A percentile compares a stretch with the other conserved stretches of the same genome.
phyloP scores from a whole-genome alignment of 805 yeast genomes.

The Wickerhamia fluorescens region DNA sequence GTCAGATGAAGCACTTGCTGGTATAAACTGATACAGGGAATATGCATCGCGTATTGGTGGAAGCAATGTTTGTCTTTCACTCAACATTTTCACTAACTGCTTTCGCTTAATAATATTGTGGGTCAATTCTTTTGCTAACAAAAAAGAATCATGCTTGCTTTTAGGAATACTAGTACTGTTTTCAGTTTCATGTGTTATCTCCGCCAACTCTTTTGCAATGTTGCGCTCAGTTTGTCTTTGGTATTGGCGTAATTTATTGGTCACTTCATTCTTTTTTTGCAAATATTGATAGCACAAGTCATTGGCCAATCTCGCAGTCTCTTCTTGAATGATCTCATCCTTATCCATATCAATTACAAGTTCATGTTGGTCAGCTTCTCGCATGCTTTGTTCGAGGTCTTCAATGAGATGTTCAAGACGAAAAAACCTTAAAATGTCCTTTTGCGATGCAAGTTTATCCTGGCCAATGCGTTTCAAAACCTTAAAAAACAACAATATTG shows the following conservation, averaged over 20 bases:
- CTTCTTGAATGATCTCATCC: conserved; percentile 34
- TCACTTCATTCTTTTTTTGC: conserved; percentile 24
- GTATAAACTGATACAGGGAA: too few relatives aligned
- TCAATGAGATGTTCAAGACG: conserved; percentile 26
- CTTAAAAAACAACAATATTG: conserved; percentile 20
- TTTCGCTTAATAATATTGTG: conserved; percentile 17
- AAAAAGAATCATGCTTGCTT: too few relatives aligned
- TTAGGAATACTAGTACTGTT: too few relatives aligned
- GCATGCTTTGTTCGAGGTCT: conserved; percentile 14
- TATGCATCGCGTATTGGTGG: conserved; percentile 8
- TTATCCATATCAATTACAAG: conserved; percentile 17
- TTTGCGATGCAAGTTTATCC: conserved; percentile 24
- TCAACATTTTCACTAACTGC: conserved; percentile 11
- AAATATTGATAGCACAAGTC: conserved; percentile 32
- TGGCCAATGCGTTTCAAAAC: conserved; percentile 15
- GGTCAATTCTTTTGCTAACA: conserved; percentile 22
- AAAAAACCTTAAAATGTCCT: conserved; percentile 19
- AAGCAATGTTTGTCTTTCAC: conserved; percentile 14
- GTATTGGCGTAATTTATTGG: conserved; percentile 7
- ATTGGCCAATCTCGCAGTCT: conserved; percentile 31
- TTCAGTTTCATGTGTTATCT: too few relatives aligned
- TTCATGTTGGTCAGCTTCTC: conserved; percentile 6
- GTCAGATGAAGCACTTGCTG: too few relatives aligned
- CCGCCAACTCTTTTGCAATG: too few relatives aligned
- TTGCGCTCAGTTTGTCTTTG: conserved; percentile 8